Evolutionary conservation across 495 filamentous ascomycete species (phyloP).

Genomic region (Penicillium goetzii): DNA sequence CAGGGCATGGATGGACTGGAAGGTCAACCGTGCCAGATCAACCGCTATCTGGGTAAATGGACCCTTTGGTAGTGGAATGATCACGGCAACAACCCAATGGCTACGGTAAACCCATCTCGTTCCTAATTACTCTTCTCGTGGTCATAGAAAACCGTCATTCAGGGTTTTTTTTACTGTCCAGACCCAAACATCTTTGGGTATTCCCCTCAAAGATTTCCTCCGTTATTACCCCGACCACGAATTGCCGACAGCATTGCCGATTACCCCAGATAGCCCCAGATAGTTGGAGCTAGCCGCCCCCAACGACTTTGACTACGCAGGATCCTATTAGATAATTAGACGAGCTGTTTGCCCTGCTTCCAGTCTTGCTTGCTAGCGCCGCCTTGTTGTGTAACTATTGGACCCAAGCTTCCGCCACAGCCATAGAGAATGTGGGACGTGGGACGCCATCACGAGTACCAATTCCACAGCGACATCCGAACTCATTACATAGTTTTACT

Average conservation of each 20-base stretch:
- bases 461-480: background rate
- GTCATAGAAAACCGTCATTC: background rate
- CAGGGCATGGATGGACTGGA: background rate
- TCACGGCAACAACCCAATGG: background rate
- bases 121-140: background rate
- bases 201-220: background rate
- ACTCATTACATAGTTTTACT: background rate
- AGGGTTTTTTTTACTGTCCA: background rate
- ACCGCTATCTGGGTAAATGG: background rate
- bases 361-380: background rate
- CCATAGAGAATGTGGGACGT: background rate
- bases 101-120: background rate
- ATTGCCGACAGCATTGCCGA: constrained; percentile 16
- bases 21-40: background rate
- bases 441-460: background rate
- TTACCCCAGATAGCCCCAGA: background rate
- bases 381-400: background rate
- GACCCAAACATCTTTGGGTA: background rate
- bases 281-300: background rate
- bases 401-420: constrained; percentile 11
- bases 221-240: background rate
- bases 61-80: background rate
- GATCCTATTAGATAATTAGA: background rate
- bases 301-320: background rate
- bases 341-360: background rate